Conservation (phyloP, 2,329 filamentous ascomycete genomes). For the Colletotrichum sp. region DNA sequence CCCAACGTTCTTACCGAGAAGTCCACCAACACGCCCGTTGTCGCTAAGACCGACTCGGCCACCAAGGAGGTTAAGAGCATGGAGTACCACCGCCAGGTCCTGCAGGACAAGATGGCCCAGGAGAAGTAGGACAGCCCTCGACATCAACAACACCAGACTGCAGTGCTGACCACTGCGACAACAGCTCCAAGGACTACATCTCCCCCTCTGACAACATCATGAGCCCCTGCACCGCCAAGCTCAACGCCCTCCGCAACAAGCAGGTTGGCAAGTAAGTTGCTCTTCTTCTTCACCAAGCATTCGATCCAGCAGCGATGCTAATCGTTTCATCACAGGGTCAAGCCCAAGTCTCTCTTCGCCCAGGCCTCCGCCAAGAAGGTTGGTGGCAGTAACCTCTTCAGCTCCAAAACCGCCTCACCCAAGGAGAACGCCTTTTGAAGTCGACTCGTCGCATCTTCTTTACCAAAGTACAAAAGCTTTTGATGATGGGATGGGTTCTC, state of each 20-base stretch:
- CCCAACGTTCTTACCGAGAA: constrained; percentile 66
- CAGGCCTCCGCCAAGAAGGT: constrained; percentile 70
- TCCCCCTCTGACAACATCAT: constrained; percentile 90
- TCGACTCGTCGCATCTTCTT: constrained; percentile 14
- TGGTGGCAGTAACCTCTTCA: constrained; percentile 35
- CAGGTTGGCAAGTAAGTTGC: constrained; percentile 74
- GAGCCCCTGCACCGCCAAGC: constrained; percentile 85
- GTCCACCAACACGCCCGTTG: constrained; percentile 66
- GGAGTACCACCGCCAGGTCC: constrained; percentile 79
- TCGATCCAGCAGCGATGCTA: neutral
- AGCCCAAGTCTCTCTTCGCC: constrained; percentile 72
- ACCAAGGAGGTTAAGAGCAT: constrained; percentile 66
- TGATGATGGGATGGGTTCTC: constrained; percentile 9
- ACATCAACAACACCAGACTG: neutral
- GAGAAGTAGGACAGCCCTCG: constrained; percentile 55
- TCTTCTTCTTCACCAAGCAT: neutral
- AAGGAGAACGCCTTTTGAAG: constrained; percentile 10
- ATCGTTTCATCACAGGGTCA: constrained; percentile 49
- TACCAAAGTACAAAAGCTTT: constrained; percentile 15
- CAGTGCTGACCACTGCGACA: constrained; percentile 11
- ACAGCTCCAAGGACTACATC: constrained; percentile 64
- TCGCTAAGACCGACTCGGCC: constrained; percentile 30
- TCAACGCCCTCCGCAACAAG: constrained; percentile 81
- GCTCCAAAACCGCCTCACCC: constrained; percentile 25
- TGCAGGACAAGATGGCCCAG: constrained; percentile 74